Evolutionary conservation across 2,329 filamentous ascomycete species (phyloP), one percentile per base, ranked within the genome.

Genomic region (Septoria petroselini): DNA sequence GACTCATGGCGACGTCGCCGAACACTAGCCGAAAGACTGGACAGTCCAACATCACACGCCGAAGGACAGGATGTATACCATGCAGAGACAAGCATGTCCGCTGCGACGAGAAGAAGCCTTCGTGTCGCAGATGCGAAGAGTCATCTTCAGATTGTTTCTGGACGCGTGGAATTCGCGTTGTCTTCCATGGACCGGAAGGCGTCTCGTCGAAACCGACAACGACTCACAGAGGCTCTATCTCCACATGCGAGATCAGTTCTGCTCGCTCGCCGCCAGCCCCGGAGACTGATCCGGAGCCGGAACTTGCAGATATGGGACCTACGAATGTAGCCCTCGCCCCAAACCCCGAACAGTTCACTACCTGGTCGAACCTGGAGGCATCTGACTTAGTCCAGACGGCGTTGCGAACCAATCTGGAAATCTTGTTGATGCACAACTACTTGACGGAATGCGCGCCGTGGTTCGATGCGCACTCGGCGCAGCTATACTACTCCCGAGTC

Each of bases 341-440:
- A 14, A 40, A 38, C 11, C 43, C 47, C 3, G 52, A 54, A 31
- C 47, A 46, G 1, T 54, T 50, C 33, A 50, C 47, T 5, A 39
- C 47, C 25, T 54, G 47, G 52, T 43, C 47, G 0, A 48, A 41
- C 14, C 17, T 54, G 12, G 52, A 49, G 9, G 52, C 52, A 15
- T 54, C 52, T 8, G 47, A 50, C n/a, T 25, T 54, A 11, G 52
- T 54, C 3, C 52, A 54, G 30, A 43, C 45, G 15, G 47, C 47
- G 7, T 35, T 54, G 2, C 29, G 19, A 9, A 54, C 52, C 4
- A 39, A 54, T 11, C 42, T 54, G 23, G 52, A 50, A 19, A 39
- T 46, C 7, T 47, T 25, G 3, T 39, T 54, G 33, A 50, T 54
- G 52, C 47, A 54, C 21, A 54, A 54, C 12, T 54, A 54, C 25